Evolutionary conservation across 345 rosid genomes (phyloP).

Genomic region (Eucalyptus globulus): DNA sequence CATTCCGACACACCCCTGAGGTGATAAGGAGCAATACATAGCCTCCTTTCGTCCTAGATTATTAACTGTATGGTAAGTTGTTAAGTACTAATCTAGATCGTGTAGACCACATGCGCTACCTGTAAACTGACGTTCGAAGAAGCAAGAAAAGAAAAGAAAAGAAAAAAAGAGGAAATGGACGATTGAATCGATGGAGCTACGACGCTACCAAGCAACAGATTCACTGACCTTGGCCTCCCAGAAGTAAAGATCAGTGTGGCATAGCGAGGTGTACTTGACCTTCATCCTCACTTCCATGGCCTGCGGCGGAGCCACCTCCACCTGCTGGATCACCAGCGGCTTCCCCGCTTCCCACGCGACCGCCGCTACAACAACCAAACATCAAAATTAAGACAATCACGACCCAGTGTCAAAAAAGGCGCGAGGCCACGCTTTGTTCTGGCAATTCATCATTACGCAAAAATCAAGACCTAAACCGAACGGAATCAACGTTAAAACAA

Average conservation of each 20-base stretch:
- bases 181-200: not conserved
- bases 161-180: not conserved
- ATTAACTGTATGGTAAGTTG: not conserved
- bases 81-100: not conserved
- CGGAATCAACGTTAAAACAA: not conserved
- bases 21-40: not conserved
- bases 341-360: conserved; percentile 53
- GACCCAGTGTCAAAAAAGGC: not conserved
- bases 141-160: not conserved
- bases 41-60: not conserved
- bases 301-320: conserved; percentile 49
- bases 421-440: not conserved
- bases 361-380: conserved; percentile 8
- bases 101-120: not conserved
- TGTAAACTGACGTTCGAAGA: not conserved
- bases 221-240: conserved; percentile 33
- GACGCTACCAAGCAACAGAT: not conserved
- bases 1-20: not conserved
- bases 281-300: conserved; percentile 30
- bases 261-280: conserved; percentile 24
- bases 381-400: not conserved
- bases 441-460: not conserved
- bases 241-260: conserved; percentile 43
- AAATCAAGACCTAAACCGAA: not conserved
- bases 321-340: conserved; percentile 33